Conservation (phyloP, 2,329 filamentous ascomycete genomes). For the Arthrinium phaeospermum region DNA sequence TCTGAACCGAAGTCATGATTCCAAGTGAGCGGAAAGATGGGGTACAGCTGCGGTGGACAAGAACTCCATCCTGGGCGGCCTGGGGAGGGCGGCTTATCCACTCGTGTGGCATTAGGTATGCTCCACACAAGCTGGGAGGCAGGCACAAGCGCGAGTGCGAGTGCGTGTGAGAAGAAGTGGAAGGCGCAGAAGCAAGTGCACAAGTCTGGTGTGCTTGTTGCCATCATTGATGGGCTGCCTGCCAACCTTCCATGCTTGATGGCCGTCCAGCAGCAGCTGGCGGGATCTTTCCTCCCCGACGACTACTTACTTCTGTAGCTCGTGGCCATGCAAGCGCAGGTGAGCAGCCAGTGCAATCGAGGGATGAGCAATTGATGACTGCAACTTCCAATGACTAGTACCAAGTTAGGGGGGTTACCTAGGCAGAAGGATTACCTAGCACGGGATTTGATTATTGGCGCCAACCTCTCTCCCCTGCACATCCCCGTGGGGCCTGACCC, state of each 20-base stretch:
- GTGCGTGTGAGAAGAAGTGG: background rate
- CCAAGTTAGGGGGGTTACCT: background rate
- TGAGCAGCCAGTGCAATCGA: background rate
- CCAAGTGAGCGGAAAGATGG: slow-evolving; percentile 5
- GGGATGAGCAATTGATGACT: background rate
- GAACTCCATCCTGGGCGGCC: background rate
- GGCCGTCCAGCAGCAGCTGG: background rate
- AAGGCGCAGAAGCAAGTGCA: no score
- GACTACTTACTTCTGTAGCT: background rate
- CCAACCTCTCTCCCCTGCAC: background rate
- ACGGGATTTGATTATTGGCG: background rate
- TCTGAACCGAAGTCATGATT: slow-evolving; percentile 1
- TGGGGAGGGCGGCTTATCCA: background rate
- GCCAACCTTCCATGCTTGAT: background rate
- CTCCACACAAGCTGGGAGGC: slow-evolving; percentile 8
- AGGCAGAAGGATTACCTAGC: background rate
- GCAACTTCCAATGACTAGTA: background rate
- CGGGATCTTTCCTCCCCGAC: background rate
- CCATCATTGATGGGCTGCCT: no score
- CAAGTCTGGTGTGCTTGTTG: no score
- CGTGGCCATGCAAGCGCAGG: background rate
- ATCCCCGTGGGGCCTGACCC: slow-evolving; percentile 1
- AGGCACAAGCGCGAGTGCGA: background rate
- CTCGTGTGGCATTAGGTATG: background rate
- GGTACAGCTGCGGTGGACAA: slow-evolving; percentile 1